These are phyloP conservation scores for Tolypocladium ovalisporum DNA, from an alignment of 2,329 filamentous ascomycete genomes.

Conservation along the genomic window DNA sequence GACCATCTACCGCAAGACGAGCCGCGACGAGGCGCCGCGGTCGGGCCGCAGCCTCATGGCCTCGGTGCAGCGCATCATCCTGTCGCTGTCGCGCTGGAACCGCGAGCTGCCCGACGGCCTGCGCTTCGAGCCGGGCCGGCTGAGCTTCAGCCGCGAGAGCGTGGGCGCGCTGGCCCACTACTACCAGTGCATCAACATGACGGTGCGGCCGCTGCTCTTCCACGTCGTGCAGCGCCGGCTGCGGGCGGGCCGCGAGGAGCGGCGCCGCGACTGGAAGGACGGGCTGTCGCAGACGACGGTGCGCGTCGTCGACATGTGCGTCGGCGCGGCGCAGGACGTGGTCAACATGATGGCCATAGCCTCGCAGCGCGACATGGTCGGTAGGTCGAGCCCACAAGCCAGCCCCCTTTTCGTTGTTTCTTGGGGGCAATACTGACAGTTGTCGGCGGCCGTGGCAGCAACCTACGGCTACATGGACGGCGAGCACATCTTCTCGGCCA, in stretches of 20 bases:
- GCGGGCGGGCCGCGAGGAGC: conserved; percentile 14
- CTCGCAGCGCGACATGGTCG: conserved; percentile 26
- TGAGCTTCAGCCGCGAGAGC: conserved; percentile 35
- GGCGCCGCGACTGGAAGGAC: conserved; percentile 21
- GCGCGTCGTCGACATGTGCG: conserved; percentile 39
- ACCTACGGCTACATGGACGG: conserved; percentile 48
- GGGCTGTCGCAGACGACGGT: conserved; percentile 36
- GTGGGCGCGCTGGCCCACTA: conserved; percentile 43
- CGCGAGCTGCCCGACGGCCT: conserved; percentile 33
- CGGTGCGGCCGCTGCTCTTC: conserved; percentile 40
- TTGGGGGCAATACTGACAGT: neutral
- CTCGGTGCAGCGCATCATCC: conserved; percentile 39
- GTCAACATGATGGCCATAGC: conserved; percentile 11
- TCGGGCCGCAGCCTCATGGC: conserved; percentile 35
- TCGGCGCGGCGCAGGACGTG: conserved; percentile 35
- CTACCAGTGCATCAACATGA: conserved; percentile 49
- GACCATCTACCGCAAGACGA: conserved; percentile 36
- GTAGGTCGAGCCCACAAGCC: neutral
- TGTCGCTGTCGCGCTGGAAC: conserved; percentile 37
- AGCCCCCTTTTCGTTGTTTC: no score
- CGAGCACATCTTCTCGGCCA: conserved; percentile 43
- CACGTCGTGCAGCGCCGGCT: conserved; percentile 40
- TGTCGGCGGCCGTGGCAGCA: conserved; percentile 19
- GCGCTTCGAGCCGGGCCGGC: conserved; percentile 33
- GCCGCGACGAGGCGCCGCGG: conserved; percentile 18